phyloP scores from a whole-genome alignment of 352 stramenopile species.

The Salisapilia sapeloensis region DNA sequence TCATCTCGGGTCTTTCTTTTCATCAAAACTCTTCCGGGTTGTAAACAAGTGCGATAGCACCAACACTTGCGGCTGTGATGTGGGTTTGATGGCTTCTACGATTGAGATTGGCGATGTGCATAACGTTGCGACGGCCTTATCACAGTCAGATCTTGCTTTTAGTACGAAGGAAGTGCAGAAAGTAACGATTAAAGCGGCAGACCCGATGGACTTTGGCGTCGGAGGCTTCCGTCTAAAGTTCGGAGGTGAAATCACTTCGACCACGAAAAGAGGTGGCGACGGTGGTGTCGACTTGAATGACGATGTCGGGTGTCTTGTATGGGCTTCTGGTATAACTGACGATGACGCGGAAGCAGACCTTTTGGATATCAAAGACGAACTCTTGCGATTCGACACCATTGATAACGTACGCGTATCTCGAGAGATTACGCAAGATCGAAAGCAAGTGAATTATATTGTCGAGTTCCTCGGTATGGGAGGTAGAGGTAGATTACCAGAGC shows the following conservation, averaged over 20 bases:
- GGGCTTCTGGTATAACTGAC: constrained; percentile 33
- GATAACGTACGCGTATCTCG: constrained; percentile 57
- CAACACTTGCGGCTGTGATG: constrained; percentile 27
- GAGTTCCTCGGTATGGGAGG: constrained; percentile 87
- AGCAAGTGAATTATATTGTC: constrained; percentile 77
- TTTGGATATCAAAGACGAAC: constrained; percentile 32
- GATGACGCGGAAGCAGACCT: constrained; percentile 22
- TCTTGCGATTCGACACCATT: constrained; percentile 41
- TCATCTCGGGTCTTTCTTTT: constrained; percentile 22
- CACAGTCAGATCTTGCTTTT: too few relatives aligned
- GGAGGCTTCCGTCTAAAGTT: constrained; percentile 87
- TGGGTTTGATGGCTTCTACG: too few relatives aligned
- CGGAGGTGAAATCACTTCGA: constrained; percentile 73
- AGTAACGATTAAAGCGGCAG: too few relatives aligned
- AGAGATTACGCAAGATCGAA: constrained; percentile 19
- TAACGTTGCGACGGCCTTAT: too few relatives aligned
- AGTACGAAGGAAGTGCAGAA: constrained; percentile 53
- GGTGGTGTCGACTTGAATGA: constrained; percentile 49
- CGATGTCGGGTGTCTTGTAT: constrained; percentile 60
- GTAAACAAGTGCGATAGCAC: constrained; percentile 28
- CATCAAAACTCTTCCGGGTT: constrained; percentile 34
- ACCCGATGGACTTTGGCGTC: constrained; percentile 23
- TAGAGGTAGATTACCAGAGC: constrained; percentile 65
- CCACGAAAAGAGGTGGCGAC: constrained; percentile 58
- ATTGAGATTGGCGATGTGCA: too few relatives aligned